Conservation (phyloP, 768 basidiomycete species). For the Butyriboletus loyo region DNA sequence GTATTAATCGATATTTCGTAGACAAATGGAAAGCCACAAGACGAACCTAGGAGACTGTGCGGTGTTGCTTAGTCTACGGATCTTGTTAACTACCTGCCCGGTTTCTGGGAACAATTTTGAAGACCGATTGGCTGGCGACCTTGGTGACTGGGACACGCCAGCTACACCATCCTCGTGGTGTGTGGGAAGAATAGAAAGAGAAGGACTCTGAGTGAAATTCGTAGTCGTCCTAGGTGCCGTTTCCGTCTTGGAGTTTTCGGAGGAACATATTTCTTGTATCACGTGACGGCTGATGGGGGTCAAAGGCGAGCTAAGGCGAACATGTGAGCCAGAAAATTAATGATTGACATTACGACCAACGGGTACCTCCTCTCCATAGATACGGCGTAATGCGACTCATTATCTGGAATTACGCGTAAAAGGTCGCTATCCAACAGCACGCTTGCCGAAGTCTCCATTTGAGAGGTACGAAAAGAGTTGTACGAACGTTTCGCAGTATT, state of each 20-base stretch:
- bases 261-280: conserved; percentile 16
- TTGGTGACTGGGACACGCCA: neutral
- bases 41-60: conserved; percentile 11
- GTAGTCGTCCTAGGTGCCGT: neutral
- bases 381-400: neutral
- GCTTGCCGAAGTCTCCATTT: neutral
- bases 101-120: neutral
- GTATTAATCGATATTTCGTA: neutral
- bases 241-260: neutral
- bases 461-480: neutral
- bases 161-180: neutral
- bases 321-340: neutral
- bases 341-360: neutral
- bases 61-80: neutral
- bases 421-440: conserved; percentile 16
- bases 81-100: neutral
- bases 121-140: neutral
- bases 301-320: conserved; percentile 13
- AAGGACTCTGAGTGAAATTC: neutral
- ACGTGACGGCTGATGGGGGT: conserved; percentile 16
- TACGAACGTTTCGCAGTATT: neutral
- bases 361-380: conserved; percentile 5
- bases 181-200: neutral
- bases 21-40: neutral
- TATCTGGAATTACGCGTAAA: conserved; percentile 15